These are phyloP conservation scores for Mycosphaerelloides madeirae DNA, from an alignment of 2,329 filamentous ascomycete genomes.

Conservation along the genomic window DNA sequence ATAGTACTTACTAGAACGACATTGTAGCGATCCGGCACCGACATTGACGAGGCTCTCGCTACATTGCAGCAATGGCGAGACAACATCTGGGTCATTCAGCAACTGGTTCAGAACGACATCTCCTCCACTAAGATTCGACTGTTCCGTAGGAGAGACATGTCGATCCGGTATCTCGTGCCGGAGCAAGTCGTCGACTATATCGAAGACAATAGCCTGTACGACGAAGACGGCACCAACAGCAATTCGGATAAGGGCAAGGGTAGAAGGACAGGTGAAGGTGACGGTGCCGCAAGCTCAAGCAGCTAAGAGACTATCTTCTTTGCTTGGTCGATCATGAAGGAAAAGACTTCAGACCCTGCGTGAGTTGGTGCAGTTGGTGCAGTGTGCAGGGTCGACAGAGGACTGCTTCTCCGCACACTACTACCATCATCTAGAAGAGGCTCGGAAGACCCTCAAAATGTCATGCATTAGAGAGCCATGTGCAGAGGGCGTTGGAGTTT, in stretches of 20 bases:
- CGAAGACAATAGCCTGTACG: conserved; percentile 35
- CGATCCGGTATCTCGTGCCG: conserved; percentile 71
- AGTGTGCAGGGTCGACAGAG: too few relatives aligned
- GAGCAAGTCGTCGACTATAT: conserved; percentile 62
- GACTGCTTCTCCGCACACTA: too few relatives aligned
- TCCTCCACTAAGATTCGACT: conserved; percentile 78
- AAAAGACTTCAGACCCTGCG: too few relatives aligned
- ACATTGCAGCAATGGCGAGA: conserved; percentile 75
- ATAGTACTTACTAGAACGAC: conserved; percentile 47
- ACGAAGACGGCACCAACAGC: conserved; percentile 32
- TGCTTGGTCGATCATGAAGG: too few relatives aligned
- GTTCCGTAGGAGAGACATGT: conserved; percentile 74
- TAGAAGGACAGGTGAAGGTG: conserved; percentile 29
- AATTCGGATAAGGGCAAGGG: conserved; percentile 28
- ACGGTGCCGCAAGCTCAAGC: conserved; percentile 18
- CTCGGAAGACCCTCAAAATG: too few relatives aligned
- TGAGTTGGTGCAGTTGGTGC: too few relatives aligned
- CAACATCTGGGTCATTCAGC: conserved; percentile 82
- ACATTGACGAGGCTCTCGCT: conserved; percentile 82
- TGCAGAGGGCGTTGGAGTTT: too few relatives aligned
- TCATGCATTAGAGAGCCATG: too few relatives aligned
- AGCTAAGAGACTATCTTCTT: background rate
- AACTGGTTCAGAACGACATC: conserved; percentile 82
- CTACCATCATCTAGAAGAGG: too few relatives aligned
- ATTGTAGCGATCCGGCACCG: conserved; percentile 79